Percentiles rank a stretch among this genome's conserved stretches.
These are phyloP conservation scores for Dactylis glomerata DNA, from an alignment of 176 grass and related monocot genomes.

Conservation along the genomic window DNA sequence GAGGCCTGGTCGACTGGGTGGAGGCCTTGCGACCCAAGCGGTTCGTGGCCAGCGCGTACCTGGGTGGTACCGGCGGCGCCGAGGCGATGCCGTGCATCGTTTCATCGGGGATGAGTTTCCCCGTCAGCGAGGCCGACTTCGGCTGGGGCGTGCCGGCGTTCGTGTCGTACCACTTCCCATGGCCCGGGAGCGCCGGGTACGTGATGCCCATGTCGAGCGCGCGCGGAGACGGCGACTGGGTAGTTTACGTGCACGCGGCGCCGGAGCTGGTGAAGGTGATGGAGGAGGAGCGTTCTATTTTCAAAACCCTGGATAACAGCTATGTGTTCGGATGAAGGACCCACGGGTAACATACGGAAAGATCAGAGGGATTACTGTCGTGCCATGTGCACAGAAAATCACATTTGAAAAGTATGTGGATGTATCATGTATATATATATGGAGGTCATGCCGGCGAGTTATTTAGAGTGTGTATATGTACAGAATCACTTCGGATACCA, in stretches of 20 bases:
- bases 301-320: slow-evolving; percentile 22
- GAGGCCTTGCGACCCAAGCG: background rate
- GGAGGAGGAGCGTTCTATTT: slow-evolving; percentile 50
- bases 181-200: background rate
- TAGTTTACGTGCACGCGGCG: slow-evolving; percentile 55
- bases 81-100: background rate
- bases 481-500: too few relatives aligned
- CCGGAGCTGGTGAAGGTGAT: slow-evolving; percentile 36
- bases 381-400: too few relatives aligned
- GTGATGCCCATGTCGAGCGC: slow-evolving; percentile 2
- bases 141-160: background rate
- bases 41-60: background rate
- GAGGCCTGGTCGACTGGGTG: background rate
- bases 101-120: background rate
- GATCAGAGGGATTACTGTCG: too few relatives aligned
- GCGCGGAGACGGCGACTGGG: slow-evolving; percentile 32
- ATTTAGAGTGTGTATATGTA: too few relatives aligned
- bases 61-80: background rate
- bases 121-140: background rate
- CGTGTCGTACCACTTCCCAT: background rate
- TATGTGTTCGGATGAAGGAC: slow-evolving; percentile 43
- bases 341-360: too few relatives aligned
- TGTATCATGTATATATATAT: too few relatives aligned
- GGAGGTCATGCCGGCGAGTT: too few relatives aligned
- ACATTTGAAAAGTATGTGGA: too few relatives aligned